Evolutionary conservation across 2,329 filamentous ascomycete species (phyloP), one percentile per base, ranked within the genome.

Genomic region (Verticillium nubilum): DNA sequence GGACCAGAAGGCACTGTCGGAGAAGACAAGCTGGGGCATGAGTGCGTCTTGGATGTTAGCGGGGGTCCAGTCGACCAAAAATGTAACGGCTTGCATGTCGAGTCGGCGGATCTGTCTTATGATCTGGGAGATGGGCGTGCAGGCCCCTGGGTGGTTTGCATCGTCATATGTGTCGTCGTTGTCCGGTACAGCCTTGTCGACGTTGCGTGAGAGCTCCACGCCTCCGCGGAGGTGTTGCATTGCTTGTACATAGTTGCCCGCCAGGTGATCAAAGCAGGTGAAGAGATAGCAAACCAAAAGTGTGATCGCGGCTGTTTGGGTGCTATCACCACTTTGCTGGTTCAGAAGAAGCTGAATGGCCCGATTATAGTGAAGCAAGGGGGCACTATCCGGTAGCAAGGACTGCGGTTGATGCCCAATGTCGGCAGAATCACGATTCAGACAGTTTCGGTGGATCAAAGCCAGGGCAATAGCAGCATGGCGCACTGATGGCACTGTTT

Each of bases 251-350:
- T 72, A 57, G 62, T 73, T 69, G 31, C 72, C 70, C 6, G 67
- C 67, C 35, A 75, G 68, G 56, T 73, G 65, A 60, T 75, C 73
- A 61, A 73, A 73, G 65, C 72, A 74, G 62, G 64, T 71, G 63
- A 76, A 74, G 31, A 76, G 71, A 64, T 75, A 75, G 63, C 72
- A 76, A 53, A 72, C 70, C 61, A 76, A 59, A 53, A 76, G 69
- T 4, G 72, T 73, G 58, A 73, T 60, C 37, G 67, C 68, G 61
- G 62, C 72, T 61, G n/a, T 64, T 63, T 69, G 62, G 54, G 54
- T 59, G 54, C 58, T 65, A 54, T 68, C 64, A 47, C 58, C 54
- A 54, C 13, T 60, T 57, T 66, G 56, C 54, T 66, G 64, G 31
- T 66, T 60, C 55, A 74, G 65, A 59, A 73, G 66, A 56, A 66